Percentiles rank a stretch among this genome's conserved stretches.
phyloP scores from a whole-genome alignment of 192 early-diverging fungal species.

The Gigaspora rosea region DNA sequence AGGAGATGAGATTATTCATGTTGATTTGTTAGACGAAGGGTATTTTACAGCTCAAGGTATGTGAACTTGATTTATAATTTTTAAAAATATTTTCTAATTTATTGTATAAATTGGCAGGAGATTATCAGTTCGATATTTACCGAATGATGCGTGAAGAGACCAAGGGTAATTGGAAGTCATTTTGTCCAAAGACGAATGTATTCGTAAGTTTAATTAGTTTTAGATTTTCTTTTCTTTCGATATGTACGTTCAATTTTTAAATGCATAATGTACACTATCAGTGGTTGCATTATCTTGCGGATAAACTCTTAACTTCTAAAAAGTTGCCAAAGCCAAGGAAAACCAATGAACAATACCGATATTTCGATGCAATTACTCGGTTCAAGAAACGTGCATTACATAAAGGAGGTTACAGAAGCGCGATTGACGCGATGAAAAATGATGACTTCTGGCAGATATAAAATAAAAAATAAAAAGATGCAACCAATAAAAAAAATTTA shows the following conservation, averaged over 20 bases:
- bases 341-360: neutral
- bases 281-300: slow-evolving; percentile 54
- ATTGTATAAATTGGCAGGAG: slow-evolving; percentile 45
- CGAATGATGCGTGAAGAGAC: slow-evolving; percentile 61
- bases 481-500: too few species aligned
- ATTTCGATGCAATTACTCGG: neutral
- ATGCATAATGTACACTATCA: neutral
- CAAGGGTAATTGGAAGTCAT: slow-evolving; percentile 46
- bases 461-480: too few species aligned
- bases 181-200: slow-evolving; percentile 51
- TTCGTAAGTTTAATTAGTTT: slow-evolving; percentile 38
- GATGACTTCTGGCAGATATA: slow-evolving; percentile 9
- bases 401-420: slow-evolving; percentile 9
- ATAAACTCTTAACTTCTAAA: slow-evolving; percentile 48
- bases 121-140: slow-evolving; percentile 76
- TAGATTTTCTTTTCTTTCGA: neutral
- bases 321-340: slow-evolving; percentile 33
- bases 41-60: slow-evolving; percentile 49
- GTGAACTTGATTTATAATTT: neutral
- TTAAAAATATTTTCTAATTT: slow-evolving; percentile 22
- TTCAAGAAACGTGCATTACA: slow-evolving; percentile 2
- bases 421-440: neutral
- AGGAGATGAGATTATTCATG: slow-evolving; percentile 52
- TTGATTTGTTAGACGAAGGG: slow-evolving; percentile 54
- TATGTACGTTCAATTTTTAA: neutral